Evolutionary conservation across 345 rosid genomes (phyloP), one percentile per base, ranked within the genome.

Genomic region (Ceriops tagal): DNA sequence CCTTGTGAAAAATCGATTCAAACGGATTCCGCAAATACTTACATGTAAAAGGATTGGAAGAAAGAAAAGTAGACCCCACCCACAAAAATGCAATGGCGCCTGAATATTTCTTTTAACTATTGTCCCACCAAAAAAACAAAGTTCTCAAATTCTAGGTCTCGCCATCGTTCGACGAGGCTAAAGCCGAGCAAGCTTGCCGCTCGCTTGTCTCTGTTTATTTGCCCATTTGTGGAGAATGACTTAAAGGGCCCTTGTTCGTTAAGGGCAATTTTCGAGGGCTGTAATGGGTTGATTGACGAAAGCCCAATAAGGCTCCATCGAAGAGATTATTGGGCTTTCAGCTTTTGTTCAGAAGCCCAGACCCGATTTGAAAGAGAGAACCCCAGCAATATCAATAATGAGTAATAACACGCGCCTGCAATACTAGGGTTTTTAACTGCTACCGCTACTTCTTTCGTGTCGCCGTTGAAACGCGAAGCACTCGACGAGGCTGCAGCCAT

Each of bases 181-280:
- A 53, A 10, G 28, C 26, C 13, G 59, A 22, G 30, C 26, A 9
- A 8, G 47, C 47, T 49, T 26, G 8, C n/a, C 60, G 58, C 0
- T 16, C 5, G 11, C 20, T 62, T 15, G 5, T 13, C 18, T 9
- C 26, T 8, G 13, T 24, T 51, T 15, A 27, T 18, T 26, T 7
- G 22, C 58, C 47, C 4, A 5, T 20, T 6, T 27, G 19, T 26
- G 35, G 16, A 0, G 10, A 73, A 61, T 28, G 57, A 67, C 72
- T 16, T 31, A 55, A 62, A 62, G 62, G 6, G 56, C 67, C 71
- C 71, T 10, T 61, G 6, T 28, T 55, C 2, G 53, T 61, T 60
- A 52, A 26, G 1, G 22, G 5, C 32, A 39, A 6, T 53, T 39
- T 35, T 22, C 61, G 21, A 11, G 4, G 66, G 31, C 28, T 5